Conservation (phyloP, 176 grass and related monocot species). For the Triticum timopheevii region DNA sequence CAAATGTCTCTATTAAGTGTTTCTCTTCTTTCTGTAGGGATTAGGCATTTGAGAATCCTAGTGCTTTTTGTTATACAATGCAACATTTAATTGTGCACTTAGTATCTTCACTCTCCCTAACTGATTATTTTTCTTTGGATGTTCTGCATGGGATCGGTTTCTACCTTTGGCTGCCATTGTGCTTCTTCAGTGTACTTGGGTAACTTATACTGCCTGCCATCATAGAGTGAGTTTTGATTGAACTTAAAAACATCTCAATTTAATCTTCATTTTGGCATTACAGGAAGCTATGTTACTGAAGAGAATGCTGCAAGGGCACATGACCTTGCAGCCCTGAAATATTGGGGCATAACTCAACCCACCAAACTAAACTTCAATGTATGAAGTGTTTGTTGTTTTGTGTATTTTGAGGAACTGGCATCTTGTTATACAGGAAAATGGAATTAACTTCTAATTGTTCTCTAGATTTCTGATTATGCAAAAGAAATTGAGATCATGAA, state of each 20-base stretch:
- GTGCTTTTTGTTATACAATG: background rate
- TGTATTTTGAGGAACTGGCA: constrained; percentile 13
- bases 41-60: background rate
- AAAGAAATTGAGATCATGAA: constrained; percentile 84
- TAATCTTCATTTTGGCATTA: constrained; percentile 32
- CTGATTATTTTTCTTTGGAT: constrained; percentile 27
- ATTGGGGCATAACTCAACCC: constrained; percentile 65
- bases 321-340: constrained; percentile 94
- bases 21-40: background rate
- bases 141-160: constrained; percentile 28
- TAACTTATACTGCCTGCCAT: constrained; percentile 26
- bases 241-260: constrained; percentile 16
- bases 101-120: background rate
- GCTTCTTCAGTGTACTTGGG: constrained; percentile 84
- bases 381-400: constrained; percentile 28
- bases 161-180: constrained; percentile 18
- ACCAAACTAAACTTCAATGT: constrained; percentile 92
- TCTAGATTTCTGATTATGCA: constrained; percentile 76
- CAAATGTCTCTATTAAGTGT: background rate
- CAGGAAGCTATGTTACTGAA: constrained; percentile 97
- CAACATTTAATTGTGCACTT: background rate
- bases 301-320: constrained; percentile 93
- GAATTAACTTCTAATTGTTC: constrained; percentile 1
- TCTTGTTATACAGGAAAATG: constrained; percentile 24
- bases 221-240: constrained; percentile 7